Conservation (phyloP, 345 rosid species). For the Syzygium aqueum region DNA sequence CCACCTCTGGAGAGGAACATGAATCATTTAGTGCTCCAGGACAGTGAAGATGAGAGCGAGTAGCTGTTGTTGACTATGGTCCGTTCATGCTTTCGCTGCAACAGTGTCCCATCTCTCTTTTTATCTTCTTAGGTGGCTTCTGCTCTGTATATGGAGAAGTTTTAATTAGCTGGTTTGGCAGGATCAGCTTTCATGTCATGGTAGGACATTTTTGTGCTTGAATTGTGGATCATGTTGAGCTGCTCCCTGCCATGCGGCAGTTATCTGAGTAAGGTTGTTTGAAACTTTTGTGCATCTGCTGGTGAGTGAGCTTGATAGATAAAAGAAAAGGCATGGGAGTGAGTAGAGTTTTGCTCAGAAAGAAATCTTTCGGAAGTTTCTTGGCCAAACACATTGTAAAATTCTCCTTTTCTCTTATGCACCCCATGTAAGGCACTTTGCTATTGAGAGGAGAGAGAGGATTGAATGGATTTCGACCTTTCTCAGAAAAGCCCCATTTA, state of each 20-base stretch:
- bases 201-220: neutral
- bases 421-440: neutral
- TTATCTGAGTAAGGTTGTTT: neutral
- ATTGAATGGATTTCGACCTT: neutral
- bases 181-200: neutral
- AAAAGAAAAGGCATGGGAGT: neutral
- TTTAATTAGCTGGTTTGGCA: neutral
- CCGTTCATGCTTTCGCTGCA: neutral
- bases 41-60: constrained; percentile 51
- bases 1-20: constrained; percentile 82
- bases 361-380: neutral
- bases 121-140: neutral
- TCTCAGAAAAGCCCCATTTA: neutral
- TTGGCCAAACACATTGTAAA: neutral
- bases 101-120: neutral
- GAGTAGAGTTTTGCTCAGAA: neutral
- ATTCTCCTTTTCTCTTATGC: neutral
- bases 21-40: constrained; percentile 55
- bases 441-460: neutral
- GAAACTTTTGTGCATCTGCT: neutral
- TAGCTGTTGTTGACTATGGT: constrained; percentile 6
- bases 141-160: neutral
- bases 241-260: neutral
- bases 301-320: neutral
- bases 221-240: neutral